Conservation (phyloP, 192 early-diverging fungal genomes). For the Polychytrium aggregatum region DNA sequence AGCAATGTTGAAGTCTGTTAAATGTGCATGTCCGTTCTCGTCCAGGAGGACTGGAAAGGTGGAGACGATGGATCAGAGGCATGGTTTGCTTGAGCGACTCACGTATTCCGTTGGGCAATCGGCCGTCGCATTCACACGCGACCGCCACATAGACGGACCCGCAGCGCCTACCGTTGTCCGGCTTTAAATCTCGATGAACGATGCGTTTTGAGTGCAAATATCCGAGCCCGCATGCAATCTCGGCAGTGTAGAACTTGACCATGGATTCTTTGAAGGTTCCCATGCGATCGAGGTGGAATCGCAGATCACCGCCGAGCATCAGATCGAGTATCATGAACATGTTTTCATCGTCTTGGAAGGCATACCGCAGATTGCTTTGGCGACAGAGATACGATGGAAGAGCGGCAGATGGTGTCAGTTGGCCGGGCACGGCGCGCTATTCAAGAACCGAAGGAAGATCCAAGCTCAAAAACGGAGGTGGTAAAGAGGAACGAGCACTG, state of each 20-base stretch:
- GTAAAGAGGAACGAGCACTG: not conserved
- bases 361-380: slow-evolving; percentile 70
- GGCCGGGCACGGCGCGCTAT: not conserved
- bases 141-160: not conserved
- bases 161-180: slow-evolving; percentile 57
- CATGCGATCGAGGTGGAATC: slow-evolving; percentile 71
- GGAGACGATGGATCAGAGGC: not conserved
- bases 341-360: slow-evolving; percentile 91
- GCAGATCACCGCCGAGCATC: slow-evolving; percentile 90
- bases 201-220: slow-evolving; percentile 76
- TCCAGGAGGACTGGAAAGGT: slow-evolving; percentile 47
- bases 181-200: slow-evolving; percentile 91
- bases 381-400: not conserved
- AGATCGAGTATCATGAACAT: slow-evolving; percentile 90
- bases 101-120: too few relatives aligned
- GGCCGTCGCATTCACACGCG: not conserved
- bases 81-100: too few relatives aligned
- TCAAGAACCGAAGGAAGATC: not conserved
- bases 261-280: slow-evolving; percentile 62
- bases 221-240: slow-evolving; percentile 65
- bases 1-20: slow-evolving; percentile 97
- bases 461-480: not conserved
- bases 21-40: slow-evolving; percentile 71
- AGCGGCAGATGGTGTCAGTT: not conserved
- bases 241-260: slow-evolving; percentile 80